Conservation (phyloP, 495 filamentous ascomycete genomes). For the Rostrohypoxylon terebratum region DNA sequence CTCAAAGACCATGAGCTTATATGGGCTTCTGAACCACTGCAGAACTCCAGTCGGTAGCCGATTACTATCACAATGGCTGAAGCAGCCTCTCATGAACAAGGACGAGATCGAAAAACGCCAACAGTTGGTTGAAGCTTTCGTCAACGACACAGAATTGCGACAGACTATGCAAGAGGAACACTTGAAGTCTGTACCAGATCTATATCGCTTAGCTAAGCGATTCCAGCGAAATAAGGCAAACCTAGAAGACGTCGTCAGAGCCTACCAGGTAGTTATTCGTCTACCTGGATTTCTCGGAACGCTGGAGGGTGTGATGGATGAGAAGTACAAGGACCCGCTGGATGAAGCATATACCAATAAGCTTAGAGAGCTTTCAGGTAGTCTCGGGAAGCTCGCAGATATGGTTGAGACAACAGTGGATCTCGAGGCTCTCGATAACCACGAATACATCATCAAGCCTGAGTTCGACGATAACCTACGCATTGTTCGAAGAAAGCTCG, state of each 20-base stretch:
- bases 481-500: conserved; percentile 89
- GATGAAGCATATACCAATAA: conserved; percentile 91
- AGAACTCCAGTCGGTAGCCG: conserved; percentile 95
- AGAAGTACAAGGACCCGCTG: conserved; percentile 87
- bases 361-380: conserved; percentile 77
- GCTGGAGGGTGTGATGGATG: conserved; percentile 94
- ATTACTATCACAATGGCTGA: conserved; percentile 94
- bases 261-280: conserved; percentile 93
- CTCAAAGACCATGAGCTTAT: conserved; percentile 96
- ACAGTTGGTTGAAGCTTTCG: conserved; percentile 94
- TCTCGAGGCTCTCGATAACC: conserved; percentile 92
- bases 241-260: conserved; percentile 93
- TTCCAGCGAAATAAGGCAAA: conserved; percentile 92
- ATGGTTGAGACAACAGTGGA: conserved; percentile 99
- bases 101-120: conserved; percentile 91
- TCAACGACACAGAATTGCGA: conserved; percentile 89
- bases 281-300: conserved; percentile 90
- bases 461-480: conserved; percentile 94
- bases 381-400: conserved; percentile 87
- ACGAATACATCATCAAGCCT: conserved; percentile 98
- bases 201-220: conserved; percentile 92
- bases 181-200: conserved; percentile 89
- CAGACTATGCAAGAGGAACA: conserved; percentile 99
- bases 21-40: conserved; percentile 95
- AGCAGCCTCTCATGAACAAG: conserved; percentile 95